These are phyloP conservation scores for Russula virescens DNA, from an alignment of 768 basidiomycete genomes.

Conservation along the genomic window DNA sequence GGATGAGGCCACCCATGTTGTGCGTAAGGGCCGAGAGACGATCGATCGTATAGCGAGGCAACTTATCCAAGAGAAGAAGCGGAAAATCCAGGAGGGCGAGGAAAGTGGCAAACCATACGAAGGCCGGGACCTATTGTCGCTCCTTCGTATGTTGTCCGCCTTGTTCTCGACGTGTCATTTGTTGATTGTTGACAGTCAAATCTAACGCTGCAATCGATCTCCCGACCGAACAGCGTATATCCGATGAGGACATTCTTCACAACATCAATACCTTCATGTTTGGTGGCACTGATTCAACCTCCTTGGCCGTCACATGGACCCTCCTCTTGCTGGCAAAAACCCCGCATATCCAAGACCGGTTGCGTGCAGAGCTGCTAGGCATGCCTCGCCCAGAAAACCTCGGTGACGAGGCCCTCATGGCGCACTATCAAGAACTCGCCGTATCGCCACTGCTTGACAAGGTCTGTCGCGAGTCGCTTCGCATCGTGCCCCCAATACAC, in stretches of 20 bases:
- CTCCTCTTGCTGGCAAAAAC: constrained; percentile 67
- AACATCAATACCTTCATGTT: constrained; percentile 89
- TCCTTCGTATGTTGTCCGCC: constrained; percentile 52
- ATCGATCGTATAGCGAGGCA: constrained; percentile 69
- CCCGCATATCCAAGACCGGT: constrained; percentile 57
- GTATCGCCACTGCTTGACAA: constrained; percentile 69
- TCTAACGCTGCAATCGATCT: constrained; percentile 74
- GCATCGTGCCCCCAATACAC: constrained; percentile 77
- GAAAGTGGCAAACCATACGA: constrained; percentile 44
- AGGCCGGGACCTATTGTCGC: constrained; percentile 72
- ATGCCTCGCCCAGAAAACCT: constrained; percentile 37
- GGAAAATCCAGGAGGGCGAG: constrained; percentile 57
- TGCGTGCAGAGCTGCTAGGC: constrained; percentile 62
- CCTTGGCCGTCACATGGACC: constrained; percentile 80
- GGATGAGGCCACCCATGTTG: constrained; percentile 42
- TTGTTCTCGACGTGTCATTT: not conserved
- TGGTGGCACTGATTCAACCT: constrained; percentile 84
- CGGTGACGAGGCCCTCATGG: constrained; percentile 42
- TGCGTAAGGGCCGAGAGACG: constrained; percentile 51
- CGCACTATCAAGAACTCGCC: constrained; percentile 54
- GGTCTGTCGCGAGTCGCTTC: constrained; percentile 66
- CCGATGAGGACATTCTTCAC: constrained; percentile 81
- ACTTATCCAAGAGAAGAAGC: constrained; percentile 75
- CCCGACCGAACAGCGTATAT: constrained; percentile 63
- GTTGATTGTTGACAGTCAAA: constrained; percentile 53